These are phyloP conservation scores for Talaromyces sp. DNA, from an alignment of 2,329 filamentous ascomycete genomes.

Conservation along the genomic window DNA sequence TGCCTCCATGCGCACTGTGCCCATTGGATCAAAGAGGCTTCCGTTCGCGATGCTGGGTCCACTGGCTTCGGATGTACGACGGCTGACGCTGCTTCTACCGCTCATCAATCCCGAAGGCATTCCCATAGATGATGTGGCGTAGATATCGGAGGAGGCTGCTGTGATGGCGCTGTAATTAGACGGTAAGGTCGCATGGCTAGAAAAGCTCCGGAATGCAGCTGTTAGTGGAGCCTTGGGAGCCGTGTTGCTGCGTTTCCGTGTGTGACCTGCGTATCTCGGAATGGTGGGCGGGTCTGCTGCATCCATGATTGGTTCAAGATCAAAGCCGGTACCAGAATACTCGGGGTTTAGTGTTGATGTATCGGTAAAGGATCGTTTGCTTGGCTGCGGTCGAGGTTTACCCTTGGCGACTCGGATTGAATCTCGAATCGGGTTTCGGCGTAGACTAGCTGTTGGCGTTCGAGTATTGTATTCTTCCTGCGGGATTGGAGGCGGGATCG, in stretches of 20 bases:
- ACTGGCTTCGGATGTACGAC: conserved; percentile 52
- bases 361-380: conserved; percentile 39
- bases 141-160: conserved; percentile 58
- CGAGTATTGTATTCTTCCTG: conserved; percentile 36
- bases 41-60: conserved; percentile 45
- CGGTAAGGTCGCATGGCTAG: conserved; percentile 42
- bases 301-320: conserved; percentile 37
- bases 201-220: conserved; percentile 75
- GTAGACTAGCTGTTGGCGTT: conserved; percentile 48
- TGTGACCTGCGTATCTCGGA: conserved; percentile 59
- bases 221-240: conserved; percentile 66
- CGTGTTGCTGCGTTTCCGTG: conserved; percentile 85
- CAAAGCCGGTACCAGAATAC: conserved; percentile 27
- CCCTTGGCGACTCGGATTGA: conserved; percentile 86
- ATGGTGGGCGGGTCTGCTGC: conserved; percentile 51
- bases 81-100: conserved; percentile 31
- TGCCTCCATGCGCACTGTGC: conserved; percentile 93
- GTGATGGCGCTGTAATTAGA: conserved; percentile 54
- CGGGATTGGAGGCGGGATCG: conserved; percentile 52
- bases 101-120: conserved; percentile 38
- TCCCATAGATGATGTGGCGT: conserved; percentile 33
- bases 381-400: conserved; percentile 47
- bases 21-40: conserved; percentile 80
- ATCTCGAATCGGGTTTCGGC: conserved; percentile 68
- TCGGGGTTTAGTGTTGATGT: conserved; percentile 35